Base-by-base conservation (phyloP, 2,329 filamentous ascomycete genomes). In the Fusarium sublunatum region DNA sequence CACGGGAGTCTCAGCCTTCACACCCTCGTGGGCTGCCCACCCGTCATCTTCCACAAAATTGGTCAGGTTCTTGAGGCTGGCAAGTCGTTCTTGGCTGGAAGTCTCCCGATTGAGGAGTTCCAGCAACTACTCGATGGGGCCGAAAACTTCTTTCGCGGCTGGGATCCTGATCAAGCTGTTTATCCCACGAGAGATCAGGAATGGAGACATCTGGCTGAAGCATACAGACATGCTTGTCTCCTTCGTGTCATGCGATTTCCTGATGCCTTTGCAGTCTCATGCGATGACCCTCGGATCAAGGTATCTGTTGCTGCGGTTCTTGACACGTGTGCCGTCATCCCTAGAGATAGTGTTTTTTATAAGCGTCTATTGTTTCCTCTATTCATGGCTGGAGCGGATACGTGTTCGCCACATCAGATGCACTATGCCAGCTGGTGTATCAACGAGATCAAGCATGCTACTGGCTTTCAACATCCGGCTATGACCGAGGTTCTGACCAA, bases 181-280 rank as follows among this genome's bases (percentile, higher is more conserved):
- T 73, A 73, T 49, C 70, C 72, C 9, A 73, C 69, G 3, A 39
- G 24, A 3, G 60, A 74, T 7, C 44, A 48, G 7, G 71, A 74
- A 51, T 74, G 72, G 72, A 64, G 52, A 11, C 62, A 64, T 2
- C 50, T 74, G 0, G 72, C 72, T 4, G 68, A 72, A n/a, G 71
- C 71, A 1, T 73, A 70, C 26, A 54, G 68, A 10, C 69, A 74
- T n/a, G 70, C 70, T 0, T 74, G 70, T n/a, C 56, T 74, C 0
- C 64, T 74, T 3, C 63, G 72, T 2, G 48, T 70, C 2, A 59
- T 72, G 19, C 64, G 72, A 0, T 73, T 71, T 28, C 67, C 72
- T 0, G 58, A 73, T 35, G 39, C 71, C 0, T 74, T 73, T 36
- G 42, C 42, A 0, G n/a, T 73, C 1, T 48, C 69, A 0, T 74